Base-by-base conservation (phyloP, 192 early-diverging fungal genomes). In the Diversispora eburnea region DNA sequence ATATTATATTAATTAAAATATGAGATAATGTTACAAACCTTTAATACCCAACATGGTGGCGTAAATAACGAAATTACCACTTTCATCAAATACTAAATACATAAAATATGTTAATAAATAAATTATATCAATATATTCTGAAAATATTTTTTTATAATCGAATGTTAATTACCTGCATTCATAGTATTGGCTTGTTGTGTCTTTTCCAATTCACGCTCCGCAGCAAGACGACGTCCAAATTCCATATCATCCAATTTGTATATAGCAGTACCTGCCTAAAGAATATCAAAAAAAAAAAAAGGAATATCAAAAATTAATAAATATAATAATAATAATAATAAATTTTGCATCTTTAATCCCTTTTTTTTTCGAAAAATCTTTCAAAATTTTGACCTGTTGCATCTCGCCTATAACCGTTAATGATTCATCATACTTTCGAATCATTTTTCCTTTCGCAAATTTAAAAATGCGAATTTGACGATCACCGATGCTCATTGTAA, bases 11-110 rank as follows among this genome's bases (percentile, higher is more conserved):
- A n/a, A n/a, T n/a, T 45, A 42, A 66, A 3, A 5, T 7, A 19
- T 6, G 3, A 17, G 0, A 46, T 2, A 60, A 43, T 13, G 10
- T 39, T 39, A 59, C n/a, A 64, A 72, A 83, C 82, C 76, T 80
- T 99, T 99, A 75, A 99, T 95, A 15, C 97, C 97, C 72, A 98
- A 83, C 42, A 98, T 80, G n/a, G 95, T 95, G 19, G 93, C 85
- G 78, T 94, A 96, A 72, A 98, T 88, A 68, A 99, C 76, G 74
- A 95, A 95, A 70, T 92, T 82, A 7, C 93, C 87, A 45, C 90
- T 91, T 46, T 94, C 91, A 81, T 99, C 97, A 84, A 99, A 99
- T 1, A 95, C 90, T 85, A 75, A 3, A 22, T 5, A 75, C 43
- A 47, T 33, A 60, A 57, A 61, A 52, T n/a, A n/a, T n/a, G n/a